phyloP scores from a whole-genome alignment of 805 yeast genomes.

The Metschnikowia baotianmanensis region DNA sequence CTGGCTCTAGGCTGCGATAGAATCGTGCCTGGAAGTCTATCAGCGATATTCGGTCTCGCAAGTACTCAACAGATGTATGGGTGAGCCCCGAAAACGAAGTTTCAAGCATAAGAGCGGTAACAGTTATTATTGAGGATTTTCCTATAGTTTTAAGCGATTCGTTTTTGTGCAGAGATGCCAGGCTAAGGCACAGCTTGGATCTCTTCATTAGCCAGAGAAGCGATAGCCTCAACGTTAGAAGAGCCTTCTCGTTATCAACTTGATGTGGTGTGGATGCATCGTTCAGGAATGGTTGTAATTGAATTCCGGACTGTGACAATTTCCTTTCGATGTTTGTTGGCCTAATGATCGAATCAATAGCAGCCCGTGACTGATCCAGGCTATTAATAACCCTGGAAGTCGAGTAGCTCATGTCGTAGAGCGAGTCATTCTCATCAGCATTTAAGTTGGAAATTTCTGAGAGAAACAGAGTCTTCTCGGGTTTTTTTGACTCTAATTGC shows the following conservation, averaged over 20 bases:
- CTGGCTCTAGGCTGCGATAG: conserved; percentile 47
- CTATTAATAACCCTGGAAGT: conserved; percentile 27
- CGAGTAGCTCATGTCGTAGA: conserved; percentile 34
- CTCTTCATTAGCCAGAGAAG: conserved; percentile 44
- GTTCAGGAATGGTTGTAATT: conserved; percentile 15
- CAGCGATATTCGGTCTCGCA: conserved; percentile 44
- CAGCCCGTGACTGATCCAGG: conserved; percentile 43
- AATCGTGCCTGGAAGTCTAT: conserved; percentile 43
- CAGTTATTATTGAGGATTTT: conserved; percentile 48
- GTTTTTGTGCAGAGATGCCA: conserved; percentile 35
- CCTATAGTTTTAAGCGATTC: conserved; percentile 52
- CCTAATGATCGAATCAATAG: conserved; percentile 46
- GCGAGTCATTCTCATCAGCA: conserved; percentile 34
- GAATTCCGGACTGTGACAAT: conserved; percentile 5
- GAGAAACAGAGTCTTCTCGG: conserved; percentile 22
- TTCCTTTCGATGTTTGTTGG: conserved; percentile 25
- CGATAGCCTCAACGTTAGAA: conserved; percentile 8
- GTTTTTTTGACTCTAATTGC: not conserved
- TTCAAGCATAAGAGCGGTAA: conserved; percentile 62
- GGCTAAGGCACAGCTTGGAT: conserved; percentile 60
- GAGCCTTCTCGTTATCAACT: conserved; percentile 13
- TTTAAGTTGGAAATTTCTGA: conserved; percentile 36
- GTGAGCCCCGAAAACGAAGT: conserved; percentile 55
- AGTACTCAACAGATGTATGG: conserved; percentile 52
- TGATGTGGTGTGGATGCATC: conserved; percentile 2